Percentiles rank a stretch among this genome's conserved stretches.
These are phyloP conservation scores for Peterozyma xylosa DNA, from an alignment of 805 yeast species.

Conservation along the genomic window DNA sequence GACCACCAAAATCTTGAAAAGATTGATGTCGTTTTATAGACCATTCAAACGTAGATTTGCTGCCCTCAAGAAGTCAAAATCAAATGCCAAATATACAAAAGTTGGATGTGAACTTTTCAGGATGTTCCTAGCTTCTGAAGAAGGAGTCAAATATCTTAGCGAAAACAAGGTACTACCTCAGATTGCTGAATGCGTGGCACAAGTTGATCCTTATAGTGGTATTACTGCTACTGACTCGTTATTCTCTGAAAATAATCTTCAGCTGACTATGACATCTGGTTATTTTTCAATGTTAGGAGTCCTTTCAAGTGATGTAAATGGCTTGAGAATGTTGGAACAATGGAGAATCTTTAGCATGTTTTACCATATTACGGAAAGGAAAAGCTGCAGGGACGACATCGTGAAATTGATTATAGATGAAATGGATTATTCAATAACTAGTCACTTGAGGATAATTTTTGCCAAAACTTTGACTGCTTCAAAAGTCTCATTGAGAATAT, in stretches of 20 bases:
- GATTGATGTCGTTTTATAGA: constrained; percentile 78
- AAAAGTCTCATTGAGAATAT: constrained; percentile 40
- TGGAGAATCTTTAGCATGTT: constrained; percentile 84
- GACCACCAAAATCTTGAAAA: constrained; percentile 79
- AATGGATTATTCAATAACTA: constrained; percentile 50
- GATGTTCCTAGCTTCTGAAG: constrained; percentile 50
- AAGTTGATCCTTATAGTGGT: constrained; percentile 74
- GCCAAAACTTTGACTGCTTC: constrained; percentile 56
- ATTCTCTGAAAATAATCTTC: constrained; percentile 51
- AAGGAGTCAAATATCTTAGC: constrained; percentile 59
- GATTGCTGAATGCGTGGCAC: constrained; percentile 82
- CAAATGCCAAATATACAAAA: constrained; percentile 49
- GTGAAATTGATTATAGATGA: constrained; percentile 50
- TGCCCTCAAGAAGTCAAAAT: constrained; percentile 38
- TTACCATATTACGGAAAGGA: constrained; percentile 56
- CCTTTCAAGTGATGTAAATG: constrained; percentile 50
- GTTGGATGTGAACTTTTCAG: constrained; percentile 74
- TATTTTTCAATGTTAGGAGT: constrained; percentile 76
- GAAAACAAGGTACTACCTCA: constrained; percentile 81
- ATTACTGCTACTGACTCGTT: constrained; percentile 68
- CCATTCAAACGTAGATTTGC: constrained; percentile 86
- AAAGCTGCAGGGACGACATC: constrained; percentile 47
- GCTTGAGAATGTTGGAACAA: constrained; percentile 62
- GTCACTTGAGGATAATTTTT: constrained; percentile 63
- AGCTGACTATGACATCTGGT: constrained; percentile 62